Conservation (phyloP, 176 grass and related monocot genomes). For the Saccharum spontaneum region DNA sequence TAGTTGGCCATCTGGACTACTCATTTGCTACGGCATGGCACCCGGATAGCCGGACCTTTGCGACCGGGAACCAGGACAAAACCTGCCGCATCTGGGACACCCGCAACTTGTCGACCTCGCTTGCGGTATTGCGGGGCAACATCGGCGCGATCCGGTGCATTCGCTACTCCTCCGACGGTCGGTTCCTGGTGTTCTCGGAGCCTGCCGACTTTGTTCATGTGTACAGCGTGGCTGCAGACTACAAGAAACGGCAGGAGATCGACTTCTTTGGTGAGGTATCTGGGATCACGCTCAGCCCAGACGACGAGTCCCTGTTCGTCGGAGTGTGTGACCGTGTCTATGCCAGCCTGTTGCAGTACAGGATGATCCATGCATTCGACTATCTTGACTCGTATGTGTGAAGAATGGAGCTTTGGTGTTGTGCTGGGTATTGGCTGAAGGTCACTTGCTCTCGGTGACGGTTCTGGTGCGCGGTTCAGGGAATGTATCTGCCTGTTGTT, state of each 20-base stretch:
- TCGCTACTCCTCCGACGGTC: conserved; percentile 76
- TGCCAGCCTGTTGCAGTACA: conserved; percentile 76
- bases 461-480: background rate
- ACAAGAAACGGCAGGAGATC: conserved; percentile 71
- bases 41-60: conserved; percentile 55
- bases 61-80: conserved; percentile 95
- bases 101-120: conserved; percentile 67
- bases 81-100: conserved; percentile 85
- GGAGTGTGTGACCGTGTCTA: conserved; percentile 85
- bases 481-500: conserved; percentile 29
- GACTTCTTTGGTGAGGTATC: conserved; percentile 97
- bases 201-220: conserved; percentile 90
- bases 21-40: conserved; percentile 91
- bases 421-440: background rate
- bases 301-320: conserved; percentile 66
- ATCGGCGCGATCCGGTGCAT: conserved; percentile 79
- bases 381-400: conserved; percentile 57
- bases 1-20: conserved; percentile 81
- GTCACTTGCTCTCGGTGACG: background rate
- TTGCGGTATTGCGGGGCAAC: conserved; percentile 72
- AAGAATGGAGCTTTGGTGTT: background rate
- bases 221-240: conserved; percentile 33
- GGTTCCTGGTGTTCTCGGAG: conserved; percentile 69
- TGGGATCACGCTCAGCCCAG: conserved; percentile 69
- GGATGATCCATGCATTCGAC: conserved; percentile 34